Percentiles rank a stretch among this genome's conserved stretches.
phyloP scores from a whole-genome alignment of 805 yeast genomes.

The Lipomyces oligophaga region DNA sequence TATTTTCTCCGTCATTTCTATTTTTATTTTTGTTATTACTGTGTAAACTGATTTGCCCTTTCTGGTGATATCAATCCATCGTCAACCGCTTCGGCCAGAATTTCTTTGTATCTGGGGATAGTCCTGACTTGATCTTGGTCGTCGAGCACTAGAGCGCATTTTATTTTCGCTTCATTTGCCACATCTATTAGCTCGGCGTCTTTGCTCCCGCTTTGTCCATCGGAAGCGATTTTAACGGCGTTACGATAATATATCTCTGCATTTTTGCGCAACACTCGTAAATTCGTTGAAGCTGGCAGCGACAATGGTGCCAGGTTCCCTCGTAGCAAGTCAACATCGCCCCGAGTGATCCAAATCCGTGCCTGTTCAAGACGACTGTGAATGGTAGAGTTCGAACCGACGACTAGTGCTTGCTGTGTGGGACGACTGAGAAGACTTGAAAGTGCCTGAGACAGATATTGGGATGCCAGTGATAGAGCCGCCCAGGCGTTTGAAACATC shows the following conservation, averaged over 20 bases:
- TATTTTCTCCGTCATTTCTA: no score
- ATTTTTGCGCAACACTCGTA: slow-evolving; percentile 26
- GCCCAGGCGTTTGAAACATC: slow-evolving; percentile 23
- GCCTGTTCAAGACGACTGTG: slow-evolving; percentile 11
- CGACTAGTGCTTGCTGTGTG: slow-evolving; percentile 5
- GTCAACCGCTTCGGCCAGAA: slow-evolving; percentile 18
- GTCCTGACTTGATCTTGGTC: slow-evolving; percentile 7
- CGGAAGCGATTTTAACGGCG: slow-evolving; percentile 25
- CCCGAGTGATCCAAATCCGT: slow-evolving; percentile 29
- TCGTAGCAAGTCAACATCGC: slow-evolving; percentile 32
- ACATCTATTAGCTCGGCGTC: slow-evolving; percentile 16
- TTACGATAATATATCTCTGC: slow-evolving; percentile 31
- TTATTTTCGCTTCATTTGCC: slow-evolving; percentile 15
- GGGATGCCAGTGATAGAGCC: slow-evolving; percentile 27
- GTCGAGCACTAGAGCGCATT: slow-evolving; percentile 8
- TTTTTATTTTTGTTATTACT: no score
- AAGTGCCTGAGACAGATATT: slow-evolving; percentile 15
- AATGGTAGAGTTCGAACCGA: slow-evolving; percentile 12
- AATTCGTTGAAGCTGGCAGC: slow-evolving; percentile 28
- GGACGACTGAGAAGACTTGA: not conserved
- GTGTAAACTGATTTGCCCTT: no score
- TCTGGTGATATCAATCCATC: no score
- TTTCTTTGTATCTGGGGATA: slow-evolving; percentile 7
- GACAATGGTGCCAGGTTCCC: slow-evolving; percentile 17
- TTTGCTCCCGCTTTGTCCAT: not conserved